phyloP scores from a whole-genome alignment of 768 basidiomycete species.

The Suillus discolor region DNA sequence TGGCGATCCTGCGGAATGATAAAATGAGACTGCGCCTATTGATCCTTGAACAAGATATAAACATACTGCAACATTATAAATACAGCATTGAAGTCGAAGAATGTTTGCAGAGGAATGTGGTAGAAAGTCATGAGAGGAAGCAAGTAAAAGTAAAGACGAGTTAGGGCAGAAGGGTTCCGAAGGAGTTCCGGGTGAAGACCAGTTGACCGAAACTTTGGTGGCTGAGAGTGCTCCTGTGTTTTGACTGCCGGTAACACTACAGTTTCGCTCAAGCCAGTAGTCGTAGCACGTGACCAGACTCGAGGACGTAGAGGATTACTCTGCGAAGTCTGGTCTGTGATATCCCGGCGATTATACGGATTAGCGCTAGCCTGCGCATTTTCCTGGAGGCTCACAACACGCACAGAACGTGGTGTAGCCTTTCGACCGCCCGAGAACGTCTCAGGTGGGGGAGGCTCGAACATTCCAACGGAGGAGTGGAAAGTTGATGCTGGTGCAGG shows the following conservation, averaged over 20 bases:
- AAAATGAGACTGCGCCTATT: background rate
- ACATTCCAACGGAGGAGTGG: slow-evolving; percentile 53
- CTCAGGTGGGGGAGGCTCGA: slow-evolving; percentile 35
- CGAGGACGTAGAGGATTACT: slow-evolving; percentile 44
- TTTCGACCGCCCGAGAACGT: slow-evolving; percentile 59
- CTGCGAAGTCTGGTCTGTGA: slow-evolving; percentile 53
- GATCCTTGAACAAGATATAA: slow-evolving; percentile 14
- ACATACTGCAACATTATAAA: slow-evolving; percentile 85
- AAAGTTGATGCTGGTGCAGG: slow-evolving; percentile 76
- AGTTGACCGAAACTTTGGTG: slow-evolving; percentile 68
- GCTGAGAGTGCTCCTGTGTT: slow-evolving; percentile 38
- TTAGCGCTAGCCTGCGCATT: slow-evolving; percentile 42
- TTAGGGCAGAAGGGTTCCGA: slow-evolving; percentile 56
- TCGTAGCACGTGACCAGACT: slow-evolving; percentile 62
- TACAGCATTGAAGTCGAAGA: slow-evolving; percentile 88
- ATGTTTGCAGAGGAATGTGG: slow-evolving; percentile 76
- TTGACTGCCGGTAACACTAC: slow-evolving; percentile 41
- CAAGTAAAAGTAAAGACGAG: slow-evolving; percentile 65
- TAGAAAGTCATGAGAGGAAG: slow-evolving; percentile 73
- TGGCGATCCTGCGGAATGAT: slow-evolving; percentile 58
- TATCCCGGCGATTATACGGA: slow-evolving; percentile 38
- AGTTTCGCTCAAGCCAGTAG: slow-evolving; percentile 45
- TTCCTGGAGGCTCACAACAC: slow-evolving; percentile 74
- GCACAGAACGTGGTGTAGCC: slow-evolving; percentile 78
- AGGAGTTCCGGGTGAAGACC: slow-evolving; percentile 71